Base-by-base conservation (phyloP, 2,329 filamentous ascomycete species). In the Aspergillus awamori region DNA sequence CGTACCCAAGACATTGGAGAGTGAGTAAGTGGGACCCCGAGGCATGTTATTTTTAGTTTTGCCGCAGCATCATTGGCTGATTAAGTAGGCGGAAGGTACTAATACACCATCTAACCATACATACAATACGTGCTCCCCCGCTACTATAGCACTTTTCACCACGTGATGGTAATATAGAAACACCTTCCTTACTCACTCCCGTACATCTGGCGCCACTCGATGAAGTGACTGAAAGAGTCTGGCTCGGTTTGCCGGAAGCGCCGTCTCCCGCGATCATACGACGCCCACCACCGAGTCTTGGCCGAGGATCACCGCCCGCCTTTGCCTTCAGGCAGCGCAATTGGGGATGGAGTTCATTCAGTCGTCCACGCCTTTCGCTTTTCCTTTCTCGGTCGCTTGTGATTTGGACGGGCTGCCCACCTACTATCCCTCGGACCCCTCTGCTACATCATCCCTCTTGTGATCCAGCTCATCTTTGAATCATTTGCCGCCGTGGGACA, bases 201-300 rank as follows among this genome's bases (percentile, higher is more conserved):
- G 20, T 20, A 20, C 20, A 20, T 20, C 20, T 20, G 20, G 20
- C 20, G 20, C 20, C 20, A 20, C 20, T 20, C 20, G 20, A 20
- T 20, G 20, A 20, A 20, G 20, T 20, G 20, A 20, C 20, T 20
- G 20, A 20, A 20, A 20, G 20, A 20, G 20, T 20, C 20, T 17
- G 49, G 22, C 51, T 64, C 62, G 65, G 66, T 51, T 66, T 68
- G 67, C 67, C 71, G 71, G 71, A 73, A 72, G 59, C 53, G 60
- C 65, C 58, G 57, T 48, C 52, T 67, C 66, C 72, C 71, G 71
- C 67, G 72, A 73, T 74, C 71, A 74, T 74, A 72, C 71, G 69
- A 69, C 65, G 60, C 38, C 51, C 53, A 49, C 57, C 38, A 52
- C 61, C 51, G 49, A 38, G 39, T 45, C 61, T 63, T 65, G 63